Evolutionary conservation across 2,329 filamentous ascomycete genomes (phyloP), one percentile per base, ranked within the genome.

Genomic region (Colletotrichum agaves): DNA sequence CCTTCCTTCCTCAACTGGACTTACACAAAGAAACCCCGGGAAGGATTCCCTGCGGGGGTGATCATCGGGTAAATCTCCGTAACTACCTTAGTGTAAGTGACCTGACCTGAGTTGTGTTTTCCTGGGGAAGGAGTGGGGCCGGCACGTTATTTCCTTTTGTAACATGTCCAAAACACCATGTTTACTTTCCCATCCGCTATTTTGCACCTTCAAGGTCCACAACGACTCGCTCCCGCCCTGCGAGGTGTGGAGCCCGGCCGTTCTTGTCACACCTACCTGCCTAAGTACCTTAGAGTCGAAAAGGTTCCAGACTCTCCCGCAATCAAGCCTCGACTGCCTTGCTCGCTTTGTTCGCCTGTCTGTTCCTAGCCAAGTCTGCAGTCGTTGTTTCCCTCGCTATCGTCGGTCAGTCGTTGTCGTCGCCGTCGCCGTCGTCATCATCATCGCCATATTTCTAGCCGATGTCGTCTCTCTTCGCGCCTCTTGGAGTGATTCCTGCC

Each of bases 141-240:
- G 46, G 13, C 39, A 68, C 61, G 12, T 60, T 60, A 33, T 35
- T 41, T 56, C 41, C 61, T 52, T 60, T 53, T 68, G 65, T 61
- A 68, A 68, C 61, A 65, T 53, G 46, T 56, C 50, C 65, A 59
- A 68, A 68, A 68, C 65, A 50, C 61, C 47, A 64, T 60, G 31
- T 15, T 55, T 23, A 47, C 61, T 65, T 65, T 65, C 65, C 47
- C 55, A 49, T 50, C 41, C 27, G 46, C 50, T 44, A 49, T 58
- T 52, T 43, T 33, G 44, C 21, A 59, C 23, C 35, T 44, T 64
- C 63, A 60, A 41, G 17, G 47, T 53, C 41, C 53, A 59, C 21
- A 23, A 46, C 33, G 46, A 64, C n/a, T 41, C 53, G 39, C 19
- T 49, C 23, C 35, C 53, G 46, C 39, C 23, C 6, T 4, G 19